phyloP scores from a whole-genome alignment of 495 filamentous ascomycete species.

The Penicillium coffeae region DNA sequence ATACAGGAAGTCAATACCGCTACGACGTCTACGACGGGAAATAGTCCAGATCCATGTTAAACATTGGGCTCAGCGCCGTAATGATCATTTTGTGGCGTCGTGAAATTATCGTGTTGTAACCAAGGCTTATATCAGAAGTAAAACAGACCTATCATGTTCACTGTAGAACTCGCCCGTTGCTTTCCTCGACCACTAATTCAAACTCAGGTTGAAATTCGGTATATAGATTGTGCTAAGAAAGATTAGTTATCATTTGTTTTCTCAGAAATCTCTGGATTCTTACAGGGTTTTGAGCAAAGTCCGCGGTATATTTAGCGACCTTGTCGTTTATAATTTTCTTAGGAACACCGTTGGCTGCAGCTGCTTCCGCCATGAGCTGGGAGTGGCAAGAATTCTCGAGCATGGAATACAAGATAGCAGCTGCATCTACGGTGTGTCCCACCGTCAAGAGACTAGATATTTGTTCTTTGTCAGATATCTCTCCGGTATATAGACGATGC shows the following conservation, averaged over 20 bases:
- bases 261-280: conserved; percentile 7
- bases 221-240: conserved; percentile 39
- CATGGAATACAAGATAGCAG: conserved; percentile 63
- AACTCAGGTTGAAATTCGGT: conserved; percentile 46
- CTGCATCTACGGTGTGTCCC: conserved; percentile 61
- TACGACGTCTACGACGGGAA: conserved; percentile 12
- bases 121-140: neutral
- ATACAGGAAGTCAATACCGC: conserved; percentile 7
- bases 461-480: conserved; percentile 2
- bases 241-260: conserved; percentile 4
- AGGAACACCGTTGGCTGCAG: conserved; percentile 52
- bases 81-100: neutral
- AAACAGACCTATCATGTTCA: conserved; percentile 6
- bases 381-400: conserved; percentile 64
- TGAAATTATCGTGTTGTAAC: no score
- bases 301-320: conserved; percentile 38
- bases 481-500: no score
- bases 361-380: conserved; percentile 63
- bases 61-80: neutral
- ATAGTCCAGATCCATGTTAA: neutral
- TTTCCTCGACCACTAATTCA: conserved; percentile 44
- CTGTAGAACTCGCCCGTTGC: conserved; percentile 37
- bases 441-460: conserved; percentile 52
- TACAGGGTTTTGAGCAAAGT: conserved; percentile 39
- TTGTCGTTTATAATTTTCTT: conserved; percentile 49